Percentiles rank a stretch among this genome's conserved stretches.
These are phyloP conservation scores for Tylopilus felleus DNA, from an alignment of 768 basidiomycete genomes.

Conservation along the genomic window DNA sequence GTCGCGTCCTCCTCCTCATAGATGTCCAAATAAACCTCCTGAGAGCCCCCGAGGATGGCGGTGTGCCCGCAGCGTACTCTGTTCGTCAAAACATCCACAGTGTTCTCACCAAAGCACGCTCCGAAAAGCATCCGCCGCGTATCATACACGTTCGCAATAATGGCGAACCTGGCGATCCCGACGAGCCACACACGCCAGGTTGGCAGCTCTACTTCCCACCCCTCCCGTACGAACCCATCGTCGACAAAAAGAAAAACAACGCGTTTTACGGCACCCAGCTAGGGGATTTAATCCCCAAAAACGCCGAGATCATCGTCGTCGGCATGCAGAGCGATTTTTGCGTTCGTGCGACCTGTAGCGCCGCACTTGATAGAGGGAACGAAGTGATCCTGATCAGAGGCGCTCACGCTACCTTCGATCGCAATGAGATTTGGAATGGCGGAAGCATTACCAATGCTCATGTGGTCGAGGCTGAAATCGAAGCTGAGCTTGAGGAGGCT, in stretches of 20 bases:
- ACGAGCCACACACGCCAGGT: constrained; percentile 52
- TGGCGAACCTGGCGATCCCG: constrained; percentile 58
- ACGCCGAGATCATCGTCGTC: constrained; percentile 62
- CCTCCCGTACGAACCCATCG: constrained; percentile 46
- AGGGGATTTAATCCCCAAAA: constrained; percentile 43
- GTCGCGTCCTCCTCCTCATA: constrained; percentile 55
- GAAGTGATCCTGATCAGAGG: constrained; percentile 60
- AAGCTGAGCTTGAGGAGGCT: constrained; percentile 65
- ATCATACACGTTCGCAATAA: constrained; percentile 69
- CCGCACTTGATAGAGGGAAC: constrained; percentile 62
- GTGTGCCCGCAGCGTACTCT: constrained; percentile 45
- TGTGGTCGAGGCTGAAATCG: constrained; percentile 55
- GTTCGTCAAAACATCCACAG: constrained; percentile 47
- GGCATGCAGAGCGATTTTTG: constrained; percentile 70
- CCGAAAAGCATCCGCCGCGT: constrained; percentile 44
- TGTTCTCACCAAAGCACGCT: constrained; percentile 51
- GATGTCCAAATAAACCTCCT: constrained; percentile 56
- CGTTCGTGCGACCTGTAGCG: constrained; percentile 52
- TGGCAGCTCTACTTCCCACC: constrained; percentile 62
- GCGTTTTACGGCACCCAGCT: constrained; percentile 62
- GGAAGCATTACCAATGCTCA: constrained; percentile 52
- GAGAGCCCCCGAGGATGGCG: constrained; percentile 44
- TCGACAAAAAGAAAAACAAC: constrained; percentile 71
- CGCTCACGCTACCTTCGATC: constrained; percentile 67
- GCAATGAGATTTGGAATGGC: constrained; percentile 58